Evolutionary conservation across 2,329 filamentous ascomycete species (phyloP).

Genomic region (Ophiostoma populinum): DNA sequence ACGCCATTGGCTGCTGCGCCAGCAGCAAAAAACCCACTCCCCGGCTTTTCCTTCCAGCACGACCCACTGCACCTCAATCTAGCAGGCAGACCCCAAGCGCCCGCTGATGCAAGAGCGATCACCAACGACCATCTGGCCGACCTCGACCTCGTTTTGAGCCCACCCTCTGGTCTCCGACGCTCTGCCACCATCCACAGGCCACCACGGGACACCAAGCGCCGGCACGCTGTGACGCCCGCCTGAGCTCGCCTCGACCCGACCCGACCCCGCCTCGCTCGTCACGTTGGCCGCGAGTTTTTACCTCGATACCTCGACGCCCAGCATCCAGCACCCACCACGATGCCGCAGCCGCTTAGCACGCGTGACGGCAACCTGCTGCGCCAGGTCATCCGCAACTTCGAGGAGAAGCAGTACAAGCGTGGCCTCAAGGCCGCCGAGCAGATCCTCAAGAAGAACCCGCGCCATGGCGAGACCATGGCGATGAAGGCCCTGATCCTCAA

Average conservation of each 20-base stretch:
- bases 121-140: too few species aligned
- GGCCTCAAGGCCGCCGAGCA: slow-evolving; percentile 92
- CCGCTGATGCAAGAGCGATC: neutral
- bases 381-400: slow-evolving; percentile 87
- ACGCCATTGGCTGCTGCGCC: neutral
- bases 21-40: slow-evolving; percentile 4
- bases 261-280: too few species aligned
- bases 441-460: slow-evolving; percentile 85
- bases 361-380: slow-evolving; percentile 93
- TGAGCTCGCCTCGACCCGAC: too few species aligned
- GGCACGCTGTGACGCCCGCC: too few species aligned
- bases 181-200: too few species aligned
- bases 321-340: slow-evolving; percentile 22
- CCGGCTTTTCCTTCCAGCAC: slow-evolving; percentile 4
- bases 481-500: slow-evolving; percentile 99
- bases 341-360: slow-evolving; percentile 59
- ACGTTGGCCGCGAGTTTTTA: too few species aligned
- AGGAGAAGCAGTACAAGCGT: slow-evolving; percentile 93
- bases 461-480: slow-evolving; percentile 93
- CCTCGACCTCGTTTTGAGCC: too few species aligned
- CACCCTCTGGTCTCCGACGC: too few species aligned
- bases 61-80: too few species aligned
- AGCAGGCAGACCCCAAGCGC: slow-evolving; percentile 1
- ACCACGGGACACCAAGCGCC: too few species aligned
- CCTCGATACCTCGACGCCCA: too few species aligned